Evolutionary conservation across 1,284 basidiomycete genomes (phyloP).

Genomic region (Polyporus tsugae): DNA sequence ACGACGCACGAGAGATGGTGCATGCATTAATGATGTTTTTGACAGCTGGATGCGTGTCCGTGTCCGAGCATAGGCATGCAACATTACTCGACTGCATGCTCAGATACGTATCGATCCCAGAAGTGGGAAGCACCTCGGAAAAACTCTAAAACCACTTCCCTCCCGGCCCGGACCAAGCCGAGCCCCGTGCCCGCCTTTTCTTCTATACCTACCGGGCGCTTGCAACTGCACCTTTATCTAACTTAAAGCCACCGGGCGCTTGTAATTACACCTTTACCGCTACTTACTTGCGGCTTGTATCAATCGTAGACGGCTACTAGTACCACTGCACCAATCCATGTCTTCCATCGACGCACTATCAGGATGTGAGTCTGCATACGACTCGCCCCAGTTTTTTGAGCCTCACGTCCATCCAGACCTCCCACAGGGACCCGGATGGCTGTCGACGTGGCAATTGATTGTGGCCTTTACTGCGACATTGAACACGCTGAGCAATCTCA

Average conservation of each 20-base stretch:
- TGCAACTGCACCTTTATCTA: background rate
- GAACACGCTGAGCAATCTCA: conserved; percentile 87
- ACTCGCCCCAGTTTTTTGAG: background rate
- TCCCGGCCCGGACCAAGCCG: conserved; percentile 2
- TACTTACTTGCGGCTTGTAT: background rate
- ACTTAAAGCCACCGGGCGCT: background rate
- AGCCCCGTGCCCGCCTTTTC: background rate
- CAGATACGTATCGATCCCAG: background rate
- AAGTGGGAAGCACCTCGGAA: background rate
- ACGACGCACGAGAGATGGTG: background rate
- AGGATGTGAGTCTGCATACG: conserved; percentile 24
- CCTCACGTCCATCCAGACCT: conserved; percentile 43
- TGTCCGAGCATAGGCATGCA: background rate
- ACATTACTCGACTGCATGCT: background rate
- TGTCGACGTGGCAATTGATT: conserved; percentile 89
- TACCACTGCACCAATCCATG: conserved; percentile 9
- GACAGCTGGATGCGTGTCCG: background rate
- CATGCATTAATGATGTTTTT: background rate
- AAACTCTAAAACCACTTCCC: background rate
- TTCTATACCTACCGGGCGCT: background rate
- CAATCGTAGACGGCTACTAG: background rate
- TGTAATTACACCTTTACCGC: background rate
- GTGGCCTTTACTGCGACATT: conserved; percentile 81
- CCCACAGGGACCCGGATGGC: conserved; percentile 69
- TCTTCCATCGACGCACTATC: conserved; percentile 24